These are phyloP conservation scores for Isabelozyma rhagii DNA, from an alignment of 805 yeast genomes.

Conservation along the genomic window DNA sequence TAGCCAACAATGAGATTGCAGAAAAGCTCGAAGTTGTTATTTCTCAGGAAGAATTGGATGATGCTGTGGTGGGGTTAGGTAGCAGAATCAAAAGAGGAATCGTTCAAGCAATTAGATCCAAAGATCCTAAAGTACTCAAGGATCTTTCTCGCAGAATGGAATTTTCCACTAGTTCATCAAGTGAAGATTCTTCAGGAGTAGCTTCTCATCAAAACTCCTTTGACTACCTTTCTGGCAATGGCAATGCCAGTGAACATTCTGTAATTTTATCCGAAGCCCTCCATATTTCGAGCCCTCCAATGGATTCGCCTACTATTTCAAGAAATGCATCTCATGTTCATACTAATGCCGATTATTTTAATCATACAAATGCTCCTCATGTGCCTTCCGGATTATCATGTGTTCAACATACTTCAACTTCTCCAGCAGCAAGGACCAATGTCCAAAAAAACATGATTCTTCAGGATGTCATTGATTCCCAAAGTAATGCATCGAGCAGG, in stretches of 20 bases:
- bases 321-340: conserved; percentile 1
- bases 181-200: conserved; percentile 23
- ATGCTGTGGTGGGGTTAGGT: conserved; percentile 83
- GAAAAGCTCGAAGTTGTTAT: conserved; percentile 36
- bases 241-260: conserved; percentile 16
- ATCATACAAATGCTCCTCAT: conserved; percentile 1
- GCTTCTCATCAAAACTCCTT: conserved; percentile 15
- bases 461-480: conserved; percentile 33
- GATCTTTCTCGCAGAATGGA: conserved; percentile 22
- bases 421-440: not conserved
- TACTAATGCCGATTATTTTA: conserved; percentile 2
- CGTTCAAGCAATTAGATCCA: conserved; percentile 34
- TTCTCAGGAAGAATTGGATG: conserved; percentile 63
- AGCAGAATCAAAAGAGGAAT: conserved; percentile 54
- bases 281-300: conserved; percentile 12
- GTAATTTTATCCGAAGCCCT: conserved; percentile 31
- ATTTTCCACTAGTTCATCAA: conserved; percentile 22
- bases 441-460: conserved; percentile 13
- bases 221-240: conserved; percentile 3
- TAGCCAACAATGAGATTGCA: not conserved
- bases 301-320: conserved; percentile 4
- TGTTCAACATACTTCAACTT: not conserved
- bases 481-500: conserved; percentile 21
- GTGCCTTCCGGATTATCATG: conserved; percentile 16
- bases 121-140: conserved; percentile 18